Conservation (phyloP, 345 rosid genomes). For the Cardamine chenopodiifolia region DNA sequence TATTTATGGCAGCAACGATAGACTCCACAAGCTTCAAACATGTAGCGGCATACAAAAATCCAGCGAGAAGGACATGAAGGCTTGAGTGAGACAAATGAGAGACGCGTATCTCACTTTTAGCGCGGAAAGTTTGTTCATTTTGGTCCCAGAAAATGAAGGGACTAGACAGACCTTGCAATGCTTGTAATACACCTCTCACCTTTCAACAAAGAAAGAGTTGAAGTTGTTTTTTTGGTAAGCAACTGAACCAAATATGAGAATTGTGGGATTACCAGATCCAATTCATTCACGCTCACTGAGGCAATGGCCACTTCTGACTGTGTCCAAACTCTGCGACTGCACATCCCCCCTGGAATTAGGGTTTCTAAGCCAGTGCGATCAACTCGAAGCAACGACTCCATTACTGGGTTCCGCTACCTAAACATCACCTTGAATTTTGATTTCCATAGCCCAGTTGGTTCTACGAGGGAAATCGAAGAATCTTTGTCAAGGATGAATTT, state of each 20-base stretch:
- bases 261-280: constrained; percentile 54
- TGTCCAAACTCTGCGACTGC: constrained; percentile 25
- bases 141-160: constrained; percentile 69
- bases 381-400: constrained; percentile 41
- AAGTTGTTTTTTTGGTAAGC: not conserved
- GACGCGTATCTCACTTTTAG: constrained; percentile 57
- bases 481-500: constrained; percentile 6
- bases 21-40: constrained; percentile 73
- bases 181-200: constrained; percentile 67
- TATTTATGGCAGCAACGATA: constrained; percentile 47
- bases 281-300: constrained; percentile 55
- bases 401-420: constrained; percentile 31
- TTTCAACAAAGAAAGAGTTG: not conserved
- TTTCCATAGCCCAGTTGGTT: not conserved
- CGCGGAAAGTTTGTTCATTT: constrained; percentile 45
- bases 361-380: constrained; percentile 43
- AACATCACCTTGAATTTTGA: no score
- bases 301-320: not conserved
- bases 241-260: not conserved
- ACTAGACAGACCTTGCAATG: constrained; percentile 79
- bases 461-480: not conserved
- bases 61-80: constrained; percentile 59
- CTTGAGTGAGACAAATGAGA: constrained; percentile 73
- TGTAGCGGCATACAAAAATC: constrained; percentile 69
- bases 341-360: constrained; percentile 30